These are phyloP conservation scores for Diutina rugosa DNA, from an alignment of 1,139 yeast genomes.

Conservation along the genomic window DNA sequence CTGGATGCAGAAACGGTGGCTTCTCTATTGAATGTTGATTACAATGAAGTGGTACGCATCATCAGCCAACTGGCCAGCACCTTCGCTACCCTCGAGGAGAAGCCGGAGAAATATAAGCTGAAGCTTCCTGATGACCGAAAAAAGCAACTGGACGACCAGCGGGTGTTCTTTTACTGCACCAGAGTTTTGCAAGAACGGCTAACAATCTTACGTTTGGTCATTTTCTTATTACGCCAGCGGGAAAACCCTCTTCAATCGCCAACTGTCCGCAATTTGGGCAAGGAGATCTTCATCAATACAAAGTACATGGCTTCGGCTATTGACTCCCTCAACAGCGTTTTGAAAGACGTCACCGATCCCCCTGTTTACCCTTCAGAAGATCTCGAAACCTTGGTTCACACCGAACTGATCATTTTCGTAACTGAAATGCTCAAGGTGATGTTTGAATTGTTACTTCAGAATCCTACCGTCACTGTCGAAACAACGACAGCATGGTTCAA, in stretches of 20 bases:
- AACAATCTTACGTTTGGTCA: conserved; percentile 25
- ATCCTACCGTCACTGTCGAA: conserved; percentile 17
- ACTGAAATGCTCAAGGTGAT: conserved; percentile 32
- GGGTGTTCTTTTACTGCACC: conserved; percentile 17
- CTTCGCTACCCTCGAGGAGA: conserved; percentile 18
- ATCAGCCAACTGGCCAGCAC: conserved; percentile 22
- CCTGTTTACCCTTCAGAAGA: neutral
- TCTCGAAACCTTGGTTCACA: neutral
- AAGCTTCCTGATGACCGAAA: conserved; percentile 26
- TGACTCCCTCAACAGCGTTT: conserved; percentile 8
- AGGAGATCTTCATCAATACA: conserved; percentile 15
- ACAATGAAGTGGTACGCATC: conserved; percentile 32
- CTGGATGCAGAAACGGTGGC: conserved; percentile 29
- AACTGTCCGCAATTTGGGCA: conserved; percentile 25
- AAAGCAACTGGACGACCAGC: conserved; percentile 15
- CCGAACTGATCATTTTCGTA: conserved; percentile 21
- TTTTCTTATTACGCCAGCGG: conserved; percentile 24
- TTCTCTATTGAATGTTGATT: conserved; percentile 19
- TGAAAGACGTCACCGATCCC: conserved; percentile 4
- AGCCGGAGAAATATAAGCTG: conserved; percentile 14
- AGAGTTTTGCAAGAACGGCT: conserved; percentile 34
- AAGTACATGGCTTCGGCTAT: conserved; percentile 16
- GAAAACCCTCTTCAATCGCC: conserved; percentile 17
- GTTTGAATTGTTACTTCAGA: conserved; percentile 22
- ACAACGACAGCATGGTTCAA: conserved; percentile 41